Evolutionary conservation across 2,329 filamentous ascomycete genomes (phyloP).

Genomic region (Xylariaceae sp.): DNA sequence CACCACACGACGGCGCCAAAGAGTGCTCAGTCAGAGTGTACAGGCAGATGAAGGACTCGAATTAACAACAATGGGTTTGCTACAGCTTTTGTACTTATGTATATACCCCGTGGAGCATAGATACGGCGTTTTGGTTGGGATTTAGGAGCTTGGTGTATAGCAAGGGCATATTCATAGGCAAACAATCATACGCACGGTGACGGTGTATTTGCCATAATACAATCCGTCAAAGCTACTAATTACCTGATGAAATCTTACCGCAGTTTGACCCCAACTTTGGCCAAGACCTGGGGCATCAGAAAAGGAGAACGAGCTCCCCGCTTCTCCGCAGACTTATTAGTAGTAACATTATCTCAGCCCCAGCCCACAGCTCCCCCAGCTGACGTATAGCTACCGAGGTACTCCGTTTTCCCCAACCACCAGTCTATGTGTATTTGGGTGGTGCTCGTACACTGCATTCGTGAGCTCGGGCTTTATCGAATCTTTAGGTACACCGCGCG

Average conservation of each 20-base stretch:
- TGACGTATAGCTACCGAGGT: not conserved
- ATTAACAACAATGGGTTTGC: not conserved
- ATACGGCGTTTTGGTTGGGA: constrained; percentile 18
- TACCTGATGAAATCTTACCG: too few species aligned
- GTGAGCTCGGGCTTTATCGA: not conserved
- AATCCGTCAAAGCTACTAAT: too few species aligned
- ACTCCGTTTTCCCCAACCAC: not conserved
- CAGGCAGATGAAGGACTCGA: not conserved
- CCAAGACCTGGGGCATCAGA: not conserved
- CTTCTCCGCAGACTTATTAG: constrained; percentile 19
- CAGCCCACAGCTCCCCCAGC: constrained; percentile 1
- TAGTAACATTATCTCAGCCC: not conserved
- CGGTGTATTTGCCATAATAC: too few species aligned
- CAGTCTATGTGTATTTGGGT: not conserved
- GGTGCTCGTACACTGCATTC: not conserved
- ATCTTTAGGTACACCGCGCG: not conserved
- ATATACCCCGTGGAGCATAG: constrained; percentile 19
- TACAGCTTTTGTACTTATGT: constrained; percentile 10
- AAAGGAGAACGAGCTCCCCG: constrained; percentile 2
- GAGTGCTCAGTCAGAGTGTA: not conserved
- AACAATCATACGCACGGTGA: not conserved
- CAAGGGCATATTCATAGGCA: constrained; percentile 1
- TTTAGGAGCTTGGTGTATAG: constrained; percentile 4
- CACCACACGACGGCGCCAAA: not conserved
- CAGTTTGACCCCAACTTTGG: not conserved